These are phyloP conservation scores for Diaporthe humulicola DNA, from an alignment of 2,329 filamentous ascomycete species.

Conservation along the genomic window DNA sequence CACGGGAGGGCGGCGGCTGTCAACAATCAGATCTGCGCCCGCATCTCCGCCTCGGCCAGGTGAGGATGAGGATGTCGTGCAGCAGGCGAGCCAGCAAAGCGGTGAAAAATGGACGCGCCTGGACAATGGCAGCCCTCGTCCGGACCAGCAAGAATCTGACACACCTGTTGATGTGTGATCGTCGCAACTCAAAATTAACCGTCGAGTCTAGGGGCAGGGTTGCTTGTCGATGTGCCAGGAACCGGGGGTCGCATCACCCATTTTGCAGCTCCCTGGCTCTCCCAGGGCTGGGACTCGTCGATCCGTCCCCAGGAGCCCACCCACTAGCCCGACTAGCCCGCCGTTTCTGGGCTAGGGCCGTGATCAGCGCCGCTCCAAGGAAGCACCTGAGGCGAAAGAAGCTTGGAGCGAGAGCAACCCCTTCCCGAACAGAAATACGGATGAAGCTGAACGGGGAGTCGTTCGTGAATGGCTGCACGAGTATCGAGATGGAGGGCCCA, in stretches of 20 bases:
- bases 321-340: constrained; percentile 18
- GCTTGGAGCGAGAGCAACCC: constrained; percentile 20
- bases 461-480: background rate
- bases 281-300: constrained; percentile 25
- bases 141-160: constrained; percentile 30
- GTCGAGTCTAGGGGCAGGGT: constrained; percentile 35
- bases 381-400: constrained; percentile 29
- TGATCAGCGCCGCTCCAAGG: constrained; percentile 25
- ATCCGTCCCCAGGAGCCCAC: constrained; percentile 28
- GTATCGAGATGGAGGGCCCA: background rate
- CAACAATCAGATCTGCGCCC: constrained; percentile 14
- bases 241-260: constrained; percentile 35
- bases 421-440: constrained; percentile 11
- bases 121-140: constrained; percentile 27
- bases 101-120: constrained; percentile 23
- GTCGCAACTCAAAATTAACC: constrained; percentile 37
- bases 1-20: constrained; percentile 20
- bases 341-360: constrained; percentile 8
- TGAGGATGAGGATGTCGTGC: constrained; percentile 22
- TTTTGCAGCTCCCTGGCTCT: constrained; percentile 26
- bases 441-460: constrained; percentile 11
- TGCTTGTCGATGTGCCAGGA: constrained; percentile 34
- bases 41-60: constrained; percentile 14
- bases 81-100: constrained; percentile 23
- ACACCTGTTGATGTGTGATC: constrained; percentile 34